Percentiles rank a stretch among this genome's conserved stretches.
These are phyloP conservation scores for Aspergillus olivimuriae DNA, from an alignment of 495 filamentous ascomycete species.

Conservation along the genomic window DNA sequence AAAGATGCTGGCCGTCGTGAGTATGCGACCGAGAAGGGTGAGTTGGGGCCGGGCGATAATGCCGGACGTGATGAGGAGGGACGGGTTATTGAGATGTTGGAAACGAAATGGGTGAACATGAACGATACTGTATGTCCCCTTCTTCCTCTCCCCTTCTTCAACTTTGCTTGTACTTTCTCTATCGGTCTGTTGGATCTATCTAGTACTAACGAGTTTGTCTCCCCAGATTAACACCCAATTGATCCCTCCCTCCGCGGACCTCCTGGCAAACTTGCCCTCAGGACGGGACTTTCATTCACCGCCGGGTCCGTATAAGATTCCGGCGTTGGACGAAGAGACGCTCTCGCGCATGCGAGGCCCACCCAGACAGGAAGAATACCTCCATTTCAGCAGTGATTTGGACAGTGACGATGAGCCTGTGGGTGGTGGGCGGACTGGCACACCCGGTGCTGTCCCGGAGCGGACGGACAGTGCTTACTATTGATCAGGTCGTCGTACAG, in stretches of 20 bases:
- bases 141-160: background rate
- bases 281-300: conserved; percentile 78
- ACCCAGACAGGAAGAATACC: conserved; percentile 32
- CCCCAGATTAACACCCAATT: conserved; percentile 75
- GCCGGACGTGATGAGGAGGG: conserved; percentile 79
- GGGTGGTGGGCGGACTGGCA: conserved; percentile 25
- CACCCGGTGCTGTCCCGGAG: conserved; percentile 39
- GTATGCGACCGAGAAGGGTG: conserved; percentile 48
- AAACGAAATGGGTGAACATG: conserved; percentile 82
- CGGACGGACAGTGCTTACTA: conserved; percentile 40
- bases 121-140: conserved; percentile 75
- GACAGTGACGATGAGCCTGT: conserved; percentile 45
- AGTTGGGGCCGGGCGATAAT: conserved; percentile 69
- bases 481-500: too few species aligned
- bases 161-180: too few species aligned
- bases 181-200: too few species aligned
- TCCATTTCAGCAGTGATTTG: conserved; percentile 27
- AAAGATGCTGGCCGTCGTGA: conserved; percentile 53
- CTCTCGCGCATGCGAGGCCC: conserved; percentile 45
- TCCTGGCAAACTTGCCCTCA: conserved; percentile 73
- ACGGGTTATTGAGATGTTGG: conserved; percentile 78
- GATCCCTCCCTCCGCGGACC: conserved; percentile 60
- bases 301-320: conserved; percentile 51
- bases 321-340: conserved; percentile 48
- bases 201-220: background rate